Evolutionary conservation across 495 filamentous ascomycete species (phyloP), one percentile per base, ranked within the genome.

Genomic region (Pyrenopolyporus hunteri): DNA sequence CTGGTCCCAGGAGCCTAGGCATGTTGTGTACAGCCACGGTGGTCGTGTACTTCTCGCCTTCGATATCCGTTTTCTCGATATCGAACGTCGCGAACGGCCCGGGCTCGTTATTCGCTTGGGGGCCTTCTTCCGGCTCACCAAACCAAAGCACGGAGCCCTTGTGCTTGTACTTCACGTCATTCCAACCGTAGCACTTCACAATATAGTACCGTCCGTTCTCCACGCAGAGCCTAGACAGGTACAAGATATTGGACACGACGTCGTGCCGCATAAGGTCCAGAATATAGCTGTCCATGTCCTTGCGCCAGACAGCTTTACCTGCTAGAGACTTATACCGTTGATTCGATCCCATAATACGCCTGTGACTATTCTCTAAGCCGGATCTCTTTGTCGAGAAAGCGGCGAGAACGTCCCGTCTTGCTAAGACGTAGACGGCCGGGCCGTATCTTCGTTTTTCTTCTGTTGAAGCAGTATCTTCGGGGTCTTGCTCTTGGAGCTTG

Each of bases 281-380:
- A 2, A 91, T 55, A 37, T 87, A 82, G 0, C 71, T 69, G n/a
- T 81, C 79, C 86, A 92, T 91, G 63, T 93, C 87, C 28, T 76
- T 32, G 11, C 87, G 82, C 88, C 88, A 93, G 2, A 82, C 62
- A 4, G 64, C 66, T 2, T 33, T 46, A 9, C 51, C 62, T 0
- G n/a, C 10, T 20, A 67, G 5, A 9, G 17, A 8, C 7, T n/a
- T 28, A 6, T 56, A 54, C 8, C 35, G 43, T 9, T 36, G 17
- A 10, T 14, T 42, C 2, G 22, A 14, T 5, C 43, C 59, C 6
- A 37, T 26, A 1, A 69, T 25, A 6, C 45, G 59, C 10, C 23
- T 59, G 1, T 39, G 13, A 1, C 36, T 35, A 1, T 16, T 4
- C 3, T 32, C 26, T 29, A 45, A 56, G 4, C 52, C 49, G 1